Base-by-base conservation (phyloP, 1,284 basidiomycete species). In the Hypsizygus ulmarius region DNA sequence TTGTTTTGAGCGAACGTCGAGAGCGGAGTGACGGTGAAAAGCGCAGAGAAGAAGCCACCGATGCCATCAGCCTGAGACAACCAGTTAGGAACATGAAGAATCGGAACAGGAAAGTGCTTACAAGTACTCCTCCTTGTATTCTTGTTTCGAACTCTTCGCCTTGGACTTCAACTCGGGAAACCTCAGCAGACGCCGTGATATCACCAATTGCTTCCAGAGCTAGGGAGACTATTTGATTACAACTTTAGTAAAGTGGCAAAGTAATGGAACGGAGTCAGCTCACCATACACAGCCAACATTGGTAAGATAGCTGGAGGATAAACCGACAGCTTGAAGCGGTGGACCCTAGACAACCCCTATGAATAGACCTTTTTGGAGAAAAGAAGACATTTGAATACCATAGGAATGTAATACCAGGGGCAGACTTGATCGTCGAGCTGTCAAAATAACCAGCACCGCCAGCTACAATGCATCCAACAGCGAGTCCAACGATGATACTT, bases 191-290 rank as follows among this genome's bases (percentile, higher is more conserved):
- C 0, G 91, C 89, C 0, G 91, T 92, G 56, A 93, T 85, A 59
- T 93, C 90, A 1, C 90, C 91, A 41, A 91, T 91, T 3, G 88
- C 86, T 65, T 93, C 90, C 84, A 90, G 87, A 1, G 86, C 81
- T 1, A 82, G 62, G 1, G 86, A 87, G 6, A 86, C 83, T 84
- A 48, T 14, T 36, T 21, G 46, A 29, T 12, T 1, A 38, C 19
- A 32, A 3, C 28, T 27, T 41, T 36, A 18, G 43, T 21, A n/a
- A 11, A 33, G 37, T 21, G 15, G 48, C 10, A 49, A 27, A 9
- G 2, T 41, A 15, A 33, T 21, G 27, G 6, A 2, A 21, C 28
- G 19, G 15, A 61, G 16, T 21, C 19, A 15, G 65, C 68, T 14
- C 49, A 85, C 81, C 71, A 63, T 93, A 93, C 1, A 93, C 87